These are phyloP conservation scores for Arachnomyces sp. DNA, from an alignment of 2,329 filamentous ascomycete genomes.

Conservation along the genomic window DNA sequence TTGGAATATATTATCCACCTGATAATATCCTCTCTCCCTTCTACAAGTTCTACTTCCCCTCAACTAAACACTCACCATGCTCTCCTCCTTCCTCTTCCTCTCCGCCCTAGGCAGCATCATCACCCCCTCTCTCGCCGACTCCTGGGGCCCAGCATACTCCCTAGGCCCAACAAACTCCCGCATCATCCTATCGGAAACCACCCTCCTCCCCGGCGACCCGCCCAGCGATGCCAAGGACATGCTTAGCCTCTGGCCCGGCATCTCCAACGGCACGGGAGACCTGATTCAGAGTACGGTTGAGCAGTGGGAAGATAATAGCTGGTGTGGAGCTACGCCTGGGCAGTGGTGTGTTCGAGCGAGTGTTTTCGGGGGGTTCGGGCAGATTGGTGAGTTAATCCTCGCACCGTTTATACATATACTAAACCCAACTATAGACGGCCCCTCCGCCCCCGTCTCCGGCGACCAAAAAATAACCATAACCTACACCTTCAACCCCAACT, in stretches of 20 bases:
- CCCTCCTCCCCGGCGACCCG: conserved; percentile 32
- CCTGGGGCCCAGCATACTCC: conserved; percentile 33
- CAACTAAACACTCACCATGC: too few relatives aligned
- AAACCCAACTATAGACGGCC: too few relatives aligned
- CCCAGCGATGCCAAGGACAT: conserved; percentile 31
- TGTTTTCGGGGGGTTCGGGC: conserved; percentile 36
- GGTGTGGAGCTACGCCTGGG: conserved; percentile 33
- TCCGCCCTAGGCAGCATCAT: conserved; percentile 8
- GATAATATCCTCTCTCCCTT: too few relatives aligned
- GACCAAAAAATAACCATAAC: too few relatives aligned
- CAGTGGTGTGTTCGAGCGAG: conserved; percentile 38
- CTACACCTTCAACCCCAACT: too few relatives aligned
- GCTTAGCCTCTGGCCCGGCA: conserved; percentile 40
- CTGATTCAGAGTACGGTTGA: conserved; percentile 38
- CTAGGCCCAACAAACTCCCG: conserved; percentile 31
- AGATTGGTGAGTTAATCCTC: conserved; percentile 31
- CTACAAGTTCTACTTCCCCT: too few relatives aligned
- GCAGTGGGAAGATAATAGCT: conserved; percentile 33
- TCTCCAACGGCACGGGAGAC: conserved; percentile 40
- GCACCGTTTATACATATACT: conserved; percentile 26
- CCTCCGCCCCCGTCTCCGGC: too few relatives aligned
- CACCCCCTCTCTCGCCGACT: conserved; percentile 19
- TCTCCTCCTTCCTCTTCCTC: too few relatives aligned
- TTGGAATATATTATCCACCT: too few relatives aligned
- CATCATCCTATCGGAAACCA: conserved; percentile 35